These are phyloP conservation scores for Spizellomyces sp. DNA, from an alignment of 192 early-diverging fungal genomes.

Conservation along the genomic window DNA sequence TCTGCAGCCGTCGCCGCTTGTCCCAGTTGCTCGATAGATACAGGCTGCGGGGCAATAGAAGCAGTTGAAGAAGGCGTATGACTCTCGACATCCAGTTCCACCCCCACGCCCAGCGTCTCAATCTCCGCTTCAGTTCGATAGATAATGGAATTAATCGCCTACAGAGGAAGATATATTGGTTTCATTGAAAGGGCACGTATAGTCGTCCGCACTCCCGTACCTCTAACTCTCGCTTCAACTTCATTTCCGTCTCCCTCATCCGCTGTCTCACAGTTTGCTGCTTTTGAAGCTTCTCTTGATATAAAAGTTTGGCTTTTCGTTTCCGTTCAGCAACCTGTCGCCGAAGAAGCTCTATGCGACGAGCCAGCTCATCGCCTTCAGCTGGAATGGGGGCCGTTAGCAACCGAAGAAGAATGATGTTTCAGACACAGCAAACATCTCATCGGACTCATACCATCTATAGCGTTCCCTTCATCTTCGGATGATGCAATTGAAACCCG, in stretches of 20 bases:
- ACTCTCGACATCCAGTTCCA: background rate
- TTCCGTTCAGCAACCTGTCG: constrained; percentile 7
- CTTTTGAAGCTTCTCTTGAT: constrained; percentile 11
- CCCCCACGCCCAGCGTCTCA: background rate
- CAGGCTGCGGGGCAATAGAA: background rate
- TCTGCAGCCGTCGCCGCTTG: background rate
- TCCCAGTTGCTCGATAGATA: background rate
- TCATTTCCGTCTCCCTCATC: constrained; percentile 12
- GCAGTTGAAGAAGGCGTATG: background rate
- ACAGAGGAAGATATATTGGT: background rate
- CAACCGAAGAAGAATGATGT: no score
- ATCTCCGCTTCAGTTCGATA: background rate
- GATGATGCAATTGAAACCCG: no score
- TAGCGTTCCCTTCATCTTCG: no score
- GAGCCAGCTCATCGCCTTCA: no score
- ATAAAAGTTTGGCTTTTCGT: background rate
- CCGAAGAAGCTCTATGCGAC: constrained; percentile 11
- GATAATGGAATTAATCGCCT: background rate
- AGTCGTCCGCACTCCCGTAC: background rate
- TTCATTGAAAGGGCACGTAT: background rate
- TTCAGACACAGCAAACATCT: no score
- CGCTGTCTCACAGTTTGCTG: background rate
- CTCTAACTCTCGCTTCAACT: constrained; percentile 13
- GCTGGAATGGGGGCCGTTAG: no score
- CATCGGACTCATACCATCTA: no score